Evolutionary conservation across 139 green algal genomes (phyloP), one percentile per base, ranked within the genome.

Genomic region (Chlorella sp.): DNA sequence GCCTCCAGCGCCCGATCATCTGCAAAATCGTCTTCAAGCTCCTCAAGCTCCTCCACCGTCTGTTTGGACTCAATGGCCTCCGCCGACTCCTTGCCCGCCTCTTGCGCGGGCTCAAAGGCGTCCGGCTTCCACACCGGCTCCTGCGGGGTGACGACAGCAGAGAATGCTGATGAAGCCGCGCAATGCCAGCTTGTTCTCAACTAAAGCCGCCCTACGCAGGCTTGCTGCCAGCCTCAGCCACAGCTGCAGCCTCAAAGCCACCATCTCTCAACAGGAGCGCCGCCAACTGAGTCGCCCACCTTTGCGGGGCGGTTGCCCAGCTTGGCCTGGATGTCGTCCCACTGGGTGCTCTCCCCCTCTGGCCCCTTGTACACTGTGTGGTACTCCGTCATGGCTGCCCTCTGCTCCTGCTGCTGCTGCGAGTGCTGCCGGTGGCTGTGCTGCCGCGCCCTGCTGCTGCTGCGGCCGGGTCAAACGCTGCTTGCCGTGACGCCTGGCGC

Each of bases 261-360:
- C 56, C 56, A 65, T 30, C 62, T 32, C 28, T 26, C 24, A 5
- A 68, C 17, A 68, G 20, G 7, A 36, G 24, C 4, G 20, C 24
- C 8, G 60, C 60, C 7, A 7, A 5, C n/a, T 26, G 5, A 36
- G 64, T 28, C 32, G 1, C 60, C 3, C 44, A 87, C 86, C 73
- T 93, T 93, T 30, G 86, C 80, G 0, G 93, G 87, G 43, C 93
- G 80, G 87, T 97, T 98, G 73, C 95, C 93, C 13, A 93, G 79
- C 51, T 90, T 92, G 2, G 88, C 54, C 38, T 97, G 95, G 34
- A 98, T 91, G 74, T 98, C 94, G 36, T 97, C 93, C 95, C 95
- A 98, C 78, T 98, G 84, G 0, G 95, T 98, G 11, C 90, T 97
- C 73, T 95, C 91, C 14, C 89, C 92, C 74, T 94, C 87, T 22